Conservation (phyloP, 352 stramenopile genomes). For the Phytophthora sp. region DNA sequence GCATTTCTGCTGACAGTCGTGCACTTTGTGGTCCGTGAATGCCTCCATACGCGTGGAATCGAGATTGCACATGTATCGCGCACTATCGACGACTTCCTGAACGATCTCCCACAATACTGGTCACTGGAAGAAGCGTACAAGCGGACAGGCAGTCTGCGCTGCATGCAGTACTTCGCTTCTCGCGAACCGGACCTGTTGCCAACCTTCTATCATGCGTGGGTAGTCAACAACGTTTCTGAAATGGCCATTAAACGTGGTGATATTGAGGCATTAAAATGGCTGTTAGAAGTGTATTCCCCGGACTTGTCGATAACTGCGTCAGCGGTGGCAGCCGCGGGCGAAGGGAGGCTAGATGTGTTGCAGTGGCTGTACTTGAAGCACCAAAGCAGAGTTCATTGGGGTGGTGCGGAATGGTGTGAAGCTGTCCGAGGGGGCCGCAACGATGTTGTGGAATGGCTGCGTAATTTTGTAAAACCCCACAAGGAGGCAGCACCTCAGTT, state of each 20-base stretch:
- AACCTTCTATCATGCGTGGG: constrained; percentile 8
- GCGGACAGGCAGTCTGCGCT: constrained; percentile 18
- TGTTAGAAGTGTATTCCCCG: constrained; percentile 9
- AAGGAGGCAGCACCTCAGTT: constrained; percentile 6
- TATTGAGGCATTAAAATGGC: constrained; percentile 11
- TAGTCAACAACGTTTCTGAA: constrained; percentile 13
- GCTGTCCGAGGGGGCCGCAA: constrained; percentile 6
- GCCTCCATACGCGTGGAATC: constrained; percentile 6
- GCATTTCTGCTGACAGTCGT: constrained; percentile 10
- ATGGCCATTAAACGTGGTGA: constrained; percentile 14
- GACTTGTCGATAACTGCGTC: not conserved
- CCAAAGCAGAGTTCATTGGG: constrained; percentile 15
- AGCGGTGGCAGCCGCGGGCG: constrained; percentile 4
- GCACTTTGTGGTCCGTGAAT: constrained; percentile 13
- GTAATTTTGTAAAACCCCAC: not conserved
- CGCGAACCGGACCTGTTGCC: not conserved
- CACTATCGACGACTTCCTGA: constrained; percentile 14
- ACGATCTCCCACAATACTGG: constrained; percentile 4
- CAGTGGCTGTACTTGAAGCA: constrained; percentile 16
- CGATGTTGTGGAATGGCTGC: constrained; percentile 15
- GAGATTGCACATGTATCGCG: constrained; percentile 16
- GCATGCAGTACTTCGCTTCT: constrained; percentile 20
- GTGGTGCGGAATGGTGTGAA: constrained; percentile 21
- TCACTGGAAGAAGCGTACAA: constrained; percentile 15
- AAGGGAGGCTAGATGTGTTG: constrained; percentile 8